phyloP scores from a whole-genome alignment of 352 stramenopile species.

The Ophiocytium majus region DNA sequence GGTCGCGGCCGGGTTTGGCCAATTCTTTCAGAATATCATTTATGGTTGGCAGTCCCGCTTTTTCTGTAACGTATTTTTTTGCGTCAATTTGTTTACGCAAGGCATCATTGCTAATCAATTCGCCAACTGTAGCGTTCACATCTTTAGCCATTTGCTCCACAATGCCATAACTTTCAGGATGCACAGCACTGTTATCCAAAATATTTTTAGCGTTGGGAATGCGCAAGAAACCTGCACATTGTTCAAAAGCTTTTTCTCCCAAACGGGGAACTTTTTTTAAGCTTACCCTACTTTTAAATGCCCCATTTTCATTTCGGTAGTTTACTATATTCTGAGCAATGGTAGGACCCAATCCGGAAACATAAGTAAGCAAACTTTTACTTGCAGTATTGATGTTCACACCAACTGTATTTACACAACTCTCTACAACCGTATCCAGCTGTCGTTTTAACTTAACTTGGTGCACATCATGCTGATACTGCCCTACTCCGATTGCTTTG shows the following conservation, averaged over 20 bases:
- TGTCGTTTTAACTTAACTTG: constrained; percentile 1
- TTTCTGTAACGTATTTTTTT: constrained; percentile 7
- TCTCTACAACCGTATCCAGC: background rate
- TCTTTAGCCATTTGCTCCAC: constrained; percentile 10
- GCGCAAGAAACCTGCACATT: constrained; percentile 7
- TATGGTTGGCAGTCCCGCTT: background rate
- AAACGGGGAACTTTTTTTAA: background rate
- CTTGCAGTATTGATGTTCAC: background rate
- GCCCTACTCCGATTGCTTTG: background rate
- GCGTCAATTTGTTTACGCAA: background rate
- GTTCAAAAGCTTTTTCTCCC: constrained; percentile 13
- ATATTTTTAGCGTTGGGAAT: background rate
- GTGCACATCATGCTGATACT: constrained; percentile 9
- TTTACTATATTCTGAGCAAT: background rate
- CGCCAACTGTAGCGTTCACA: background rate
- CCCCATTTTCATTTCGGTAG: background rate
- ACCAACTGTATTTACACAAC: constrained; percentile 6
- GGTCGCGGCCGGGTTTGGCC: background rate
- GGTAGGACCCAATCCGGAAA: background rate
- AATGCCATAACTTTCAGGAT: constrained; percentile 18
- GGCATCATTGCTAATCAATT: background rate
- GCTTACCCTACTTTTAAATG: background rate
- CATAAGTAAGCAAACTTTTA: background rate
- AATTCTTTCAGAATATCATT: background rate
- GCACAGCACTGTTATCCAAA: background rate